Evolutionary conservation across 768 basidiomycete species (phyloP), one percentile per base, ranked within the genome.

Genomic region (Suillus subalutaceus): DNA sequence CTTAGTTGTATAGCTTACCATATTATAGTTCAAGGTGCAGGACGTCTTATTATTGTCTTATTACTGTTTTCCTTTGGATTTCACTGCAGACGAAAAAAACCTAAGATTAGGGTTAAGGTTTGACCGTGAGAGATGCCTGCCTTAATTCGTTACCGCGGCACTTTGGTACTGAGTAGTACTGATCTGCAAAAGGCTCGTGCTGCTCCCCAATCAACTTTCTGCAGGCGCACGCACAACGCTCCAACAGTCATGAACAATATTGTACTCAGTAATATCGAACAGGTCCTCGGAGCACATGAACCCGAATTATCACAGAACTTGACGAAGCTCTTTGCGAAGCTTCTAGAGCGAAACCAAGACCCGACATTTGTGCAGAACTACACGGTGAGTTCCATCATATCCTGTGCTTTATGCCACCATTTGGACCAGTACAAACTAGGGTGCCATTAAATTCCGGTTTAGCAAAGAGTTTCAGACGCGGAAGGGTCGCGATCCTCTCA

Each of bases 321-420:
- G 30, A 72, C 71, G 2, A 57, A 65, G 32, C 67, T 75, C 35
- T 75, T 77, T 59, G 62, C 70, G 38, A 71, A 63, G 53, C 68
- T 75, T 23, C 30, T 70, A 23, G 70, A 75, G 23, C 72, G 65
- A 50, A 65, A 70, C 50, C 66, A 73, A 41, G 73, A 75, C 56
- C 63, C 65, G 16, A 66, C 67, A n/a, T 68, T 73, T 38, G 66
- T 72, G 2, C 62, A 57, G 26, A 69, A 66, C 46, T 75, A 72
- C 55, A 66, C 65, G 23, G 71, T 71, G 64, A 46, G 62, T 52
- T 41, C 38, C 32, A 26, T 43, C 20, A 9, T 58, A 43, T 63
- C 9, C 32, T 44, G 30, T 18, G 35, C 30, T 26, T 20, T 30
- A 38, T 43, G 7, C 37, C 18, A 23, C 30, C 8, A 32, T 66